Evolutionary conservation across 495 filamentous ascomycete species (phyloP), one percentile per base, ranked within the genome.

Genomic region (Hypomontagnella monticulosa): DNA sequence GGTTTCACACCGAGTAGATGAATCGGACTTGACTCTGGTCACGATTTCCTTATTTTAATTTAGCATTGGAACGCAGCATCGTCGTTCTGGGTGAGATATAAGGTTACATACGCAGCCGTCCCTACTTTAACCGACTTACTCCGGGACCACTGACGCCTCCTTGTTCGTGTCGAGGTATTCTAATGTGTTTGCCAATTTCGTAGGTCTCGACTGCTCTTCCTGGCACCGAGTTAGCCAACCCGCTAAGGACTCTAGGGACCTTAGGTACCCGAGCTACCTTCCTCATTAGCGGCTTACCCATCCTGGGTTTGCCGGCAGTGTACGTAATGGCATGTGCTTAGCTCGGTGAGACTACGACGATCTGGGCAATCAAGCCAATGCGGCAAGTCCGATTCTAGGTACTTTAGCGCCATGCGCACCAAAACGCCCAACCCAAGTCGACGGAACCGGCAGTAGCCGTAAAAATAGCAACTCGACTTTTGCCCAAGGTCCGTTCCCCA

Each of bases 301-400:
- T 27, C 23, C 15, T 61, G n/a, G 51, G 57, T 8, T 51, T 51
- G 20, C 56, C 63, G 56, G 57, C 56, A 30, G 44, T 36, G 42
- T 66, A 66, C 57, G 57, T 52, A 66, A 61, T 52, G 43, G 40
- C 56, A 61, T 56, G 43, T 56, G 43, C 56, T 40, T 40, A 36
- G 30, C 57, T 66, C 52, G 51, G 52, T 52, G 60, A 51, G 44
- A 41, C 46, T 63, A 37, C 10, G 23, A 54, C 37, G 57, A 6
- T 56, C 40, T 53, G 42, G 40, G 58, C 23, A 55, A 41, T 54
- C 50, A 41, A 19, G 11, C 50, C 33, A 52, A 23, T 40, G 49
- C 63, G 55, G 63, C 56, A 60, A 60, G 63, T 11, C 62, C 62
- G 57, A 61, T 43, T 23, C 48, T 20, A 51, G 19, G 10, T 36